Base-by-base conservation (phyloP, 176 grass and related monocot species). In the Carex parvula region DNA sequence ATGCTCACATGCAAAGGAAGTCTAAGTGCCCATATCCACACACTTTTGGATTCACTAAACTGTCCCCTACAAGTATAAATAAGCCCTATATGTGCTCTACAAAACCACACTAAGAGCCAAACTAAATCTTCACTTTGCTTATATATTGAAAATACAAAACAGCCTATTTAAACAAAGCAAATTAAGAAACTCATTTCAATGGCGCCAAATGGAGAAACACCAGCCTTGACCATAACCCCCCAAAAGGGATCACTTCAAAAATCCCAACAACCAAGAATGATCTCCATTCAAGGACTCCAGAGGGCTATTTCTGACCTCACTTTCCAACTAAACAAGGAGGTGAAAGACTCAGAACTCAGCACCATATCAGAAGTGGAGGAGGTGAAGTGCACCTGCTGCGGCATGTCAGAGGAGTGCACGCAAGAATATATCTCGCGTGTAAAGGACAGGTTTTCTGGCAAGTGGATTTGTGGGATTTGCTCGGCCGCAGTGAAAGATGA, bases 261-360 rank as follows among this genome's bases (percentile, higher is more conserved):
- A 55, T 75, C 79, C 53, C 56, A 69, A 66, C 90, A 79, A 87
- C 91, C 88, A 16, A 41, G 76, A 78, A 84, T 84, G 89, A 88
- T 98, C 74, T 98, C 93, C 59, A 98, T 92, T 84, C 86, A 95
- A 84, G 96, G 96, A 4, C 89, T 98, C 2, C 96, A 98, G 68
- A 81, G 93, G 39, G 88, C 96, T 59, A 82, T 98, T 44, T 95
- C 93, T 3, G 93, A 98, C 82, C 93, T 98, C 60, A 85, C 91
- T 13, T 85, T 92, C 42, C 84, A 94, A 73, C 81, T 97, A 8
- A 71, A 75, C 24, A 92, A 89, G 72, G 92, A 94, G 67, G 17
- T 54, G 15, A 81, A 84, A 16, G 70, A 79, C 1, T 81, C 72
- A 0, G 50, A 79, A 63, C 92, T 97, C 65, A 89, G 84, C 66